Percentiles rank a stretch among this genome's conserved stretches.
These are phyloP conservation scores for Zymoseptoria pseudotritici DNA, from an alignment of 2,329 filamentous ascomycete species.

Conservation along the genomic window DNA sequence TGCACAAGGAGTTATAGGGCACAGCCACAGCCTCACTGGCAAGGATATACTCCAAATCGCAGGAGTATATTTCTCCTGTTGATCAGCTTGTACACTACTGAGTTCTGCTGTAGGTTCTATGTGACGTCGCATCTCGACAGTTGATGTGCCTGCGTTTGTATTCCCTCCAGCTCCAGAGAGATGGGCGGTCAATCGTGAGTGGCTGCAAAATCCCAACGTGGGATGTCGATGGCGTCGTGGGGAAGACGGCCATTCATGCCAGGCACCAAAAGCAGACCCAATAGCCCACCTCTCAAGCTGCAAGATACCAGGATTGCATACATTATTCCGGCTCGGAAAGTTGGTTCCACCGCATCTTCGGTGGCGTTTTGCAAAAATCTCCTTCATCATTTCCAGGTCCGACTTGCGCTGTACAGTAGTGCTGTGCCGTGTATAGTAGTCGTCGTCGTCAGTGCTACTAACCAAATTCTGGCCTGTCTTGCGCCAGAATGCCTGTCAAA, in stretches of 20 bases:
- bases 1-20: neutral
- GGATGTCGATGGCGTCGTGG: neutral
- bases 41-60: too few species aligned
- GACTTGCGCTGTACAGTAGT: neutral
- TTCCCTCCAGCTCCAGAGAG: too few species aligned
- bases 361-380: neutral
- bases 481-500: neutral
- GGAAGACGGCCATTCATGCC: neutral
- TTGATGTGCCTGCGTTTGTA: too few species aligned
- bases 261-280: neutral
- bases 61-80: too few species aligned
- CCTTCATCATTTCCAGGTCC: neutral
- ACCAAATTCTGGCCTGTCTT: neutral
- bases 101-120: neutral
- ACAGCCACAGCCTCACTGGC: too few species aligned
- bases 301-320: neutral
- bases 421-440: neutral
- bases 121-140: neutral
- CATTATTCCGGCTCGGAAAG: neutral
- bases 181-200: neutral
- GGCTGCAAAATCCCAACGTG: neutral
- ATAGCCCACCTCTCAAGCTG: neutral
- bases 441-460: neutral
- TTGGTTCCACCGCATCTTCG: neutral
- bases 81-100: too few species aligned